A percentile compares a stretch with the other conserved stretches of the same genome.
These are phyloP conservation scores for Kodamaea hsintzibuensis DNA, from an alignment of 805 yeast genomes.

Conservation along the genomic window DNA sequence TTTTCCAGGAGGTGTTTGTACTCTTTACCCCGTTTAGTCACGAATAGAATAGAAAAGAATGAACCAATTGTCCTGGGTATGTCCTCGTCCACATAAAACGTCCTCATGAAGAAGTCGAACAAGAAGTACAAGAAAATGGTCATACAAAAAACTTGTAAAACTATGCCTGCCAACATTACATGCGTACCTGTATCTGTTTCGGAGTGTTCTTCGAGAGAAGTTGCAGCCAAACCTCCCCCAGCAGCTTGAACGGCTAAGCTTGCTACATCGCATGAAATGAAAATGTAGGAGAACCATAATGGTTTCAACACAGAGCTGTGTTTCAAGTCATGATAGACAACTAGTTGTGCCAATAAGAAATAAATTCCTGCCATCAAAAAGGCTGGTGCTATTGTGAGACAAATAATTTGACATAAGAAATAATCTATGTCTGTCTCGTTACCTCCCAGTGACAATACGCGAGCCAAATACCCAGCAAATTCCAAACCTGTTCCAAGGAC, in stretches of 20 bases:
- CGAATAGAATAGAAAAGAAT: conserved; percentile 21
- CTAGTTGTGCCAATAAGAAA: conserved; percentile 12
- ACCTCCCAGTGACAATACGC: conserved; percentile 4
- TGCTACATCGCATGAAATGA: conserved; percentile 13
- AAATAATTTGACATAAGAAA: conserved; percentile 11
- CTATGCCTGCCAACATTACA: conserved; percentile 22
- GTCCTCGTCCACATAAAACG: conserved; percentile 12
- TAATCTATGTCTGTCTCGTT: conserved; percentile 5
- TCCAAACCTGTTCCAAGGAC: conserved; percentile 10
- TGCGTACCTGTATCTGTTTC: conserved; percentile 16
- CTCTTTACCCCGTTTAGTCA: conserved; percentile 19
- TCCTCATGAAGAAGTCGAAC: conserved; percentile 18
- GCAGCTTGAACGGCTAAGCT: conserved; percentile 19
- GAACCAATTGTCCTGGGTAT: conserved; percentile 3
- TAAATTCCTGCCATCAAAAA: conserved; percentile 16
- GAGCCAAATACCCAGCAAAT: conserved; percentile 13
- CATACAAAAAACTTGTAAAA: conserved; percentile 23
- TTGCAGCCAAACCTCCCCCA: conserved; percentile 20
- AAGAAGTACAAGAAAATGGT: conserved; percentile 18
- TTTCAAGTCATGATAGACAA: conserved; percentile 7
- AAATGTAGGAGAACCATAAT: conserved; percentile 14
- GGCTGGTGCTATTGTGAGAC: conserved; percentile 16
- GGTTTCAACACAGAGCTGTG: conserved; percentile 10
- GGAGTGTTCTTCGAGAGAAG: conserved; percentile 8
- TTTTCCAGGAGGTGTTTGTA: conserved; percentile 21